Evolutionary conservation across 495 filamentous ascomycete genomes (phyloP).

Genomic region (Diplogelasinospora grovesii): DNA sequence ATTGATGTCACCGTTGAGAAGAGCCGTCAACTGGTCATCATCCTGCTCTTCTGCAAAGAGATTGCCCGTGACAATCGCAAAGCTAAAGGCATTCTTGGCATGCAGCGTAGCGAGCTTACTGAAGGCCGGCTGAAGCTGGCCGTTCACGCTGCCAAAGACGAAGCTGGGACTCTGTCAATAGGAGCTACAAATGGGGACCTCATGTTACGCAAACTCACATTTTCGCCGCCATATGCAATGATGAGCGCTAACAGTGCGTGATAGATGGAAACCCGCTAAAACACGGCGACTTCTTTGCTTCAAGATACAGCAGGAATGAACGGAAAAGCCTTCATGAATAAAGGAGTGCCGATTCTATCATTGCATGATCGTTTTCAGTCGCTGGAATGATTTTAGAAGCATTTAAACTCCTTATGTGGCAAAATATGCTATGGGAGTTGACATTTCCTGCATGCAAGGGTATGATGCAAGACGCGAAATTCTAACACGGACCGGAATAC

Average conservation of each 20-base stretch:
- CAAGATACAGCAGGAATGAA: neutral
- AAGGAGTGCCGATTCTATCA: too few relatives aligned
- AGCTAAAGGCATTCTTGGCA: constrained; percentile 74
- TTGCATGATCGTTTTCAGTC: too few relatives aligned
- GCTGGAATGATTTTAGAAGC: too few relatives aligned
- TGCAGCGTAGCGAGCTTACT: constrained; percentile 72
- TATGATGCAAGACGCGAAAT: constrained; percentile 7
- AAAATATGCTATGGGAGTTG: too few relatives aligned
- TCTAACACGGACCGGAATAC: neutral
- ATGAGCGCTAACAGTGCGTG: too few relatives aligned
- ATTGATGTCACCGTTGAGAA: constrained; percentile 62
- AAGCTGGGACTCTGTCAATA: constrained; percentile 51
- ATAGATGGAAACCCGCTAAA: neutral
- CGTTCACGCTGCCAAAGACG: constrained; percentile 72
- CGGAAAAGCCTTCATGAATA: too few relatives aligned
- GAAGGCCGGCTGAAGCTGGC: constrained; percentile 66
- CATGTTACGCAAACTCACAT: constrained; percentile 19
- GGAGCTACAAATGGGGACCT: constrained; percentile 9
- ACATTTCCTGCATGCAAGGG: too few relatives aligned
- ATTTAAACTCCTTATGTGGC: too few relatives aligned
- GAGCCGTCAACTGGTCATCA: constrained; percentile 51
- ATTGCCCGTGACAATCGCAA: constrained; percentile 78
- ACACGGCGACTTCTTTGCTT: neutral
- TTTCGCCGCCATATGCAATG: constrained; percentile 23
- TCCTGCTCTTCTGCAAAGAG: constrained; percentile 59